Evolutionary conservation across 257 asterid species (phyloP).

Genomic region (Osmanthus fragrans): DNA sequence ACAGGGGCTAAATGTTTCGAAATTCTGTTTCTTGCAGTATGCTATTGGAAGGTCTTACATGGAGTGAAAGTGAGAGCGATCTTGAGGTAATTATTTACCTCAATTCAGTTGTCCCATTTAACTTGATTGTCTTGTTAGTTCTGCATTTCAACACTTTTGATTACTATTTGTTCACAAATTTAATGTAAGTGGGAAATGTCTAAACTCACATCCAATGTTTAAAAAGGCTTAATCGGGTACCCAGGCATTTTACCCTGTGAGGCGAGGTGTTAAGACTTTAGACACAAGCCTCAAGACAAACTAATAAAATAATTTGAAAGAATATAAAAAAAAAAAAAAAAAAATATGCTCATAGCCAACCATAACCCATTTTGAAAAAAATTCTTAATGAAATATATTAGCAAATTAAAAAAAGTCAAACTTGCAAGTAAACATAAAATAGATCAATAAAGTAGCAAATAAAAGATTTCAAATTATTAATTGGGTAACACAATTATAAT

Average conservation of each 20-base stretch:
- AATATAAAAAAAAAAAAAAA: neutral
- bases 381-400: neutral
- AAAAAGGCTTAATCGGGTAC: neutral
- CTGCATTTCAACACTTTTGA: neutral
- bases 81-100: slow-evolving; percentile 64
- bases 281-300: neutral
- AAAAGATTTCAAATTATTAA: neutral
- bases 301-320: neutral
- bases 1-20: slow-evolving; percentile 7
- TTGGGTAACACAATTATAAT: neutral
- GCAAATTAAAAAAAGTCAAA: neutral
- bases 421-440: neutral
- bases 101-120: slow-evolving; percentile 2
- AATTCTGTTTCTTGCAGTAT: slow-evolving; percentile 59
- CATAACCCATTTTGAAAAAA: neutral
- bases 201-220: neutral
- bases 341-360: neutral
- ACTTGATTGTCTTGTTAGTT: slow-evolving; percentile 10
- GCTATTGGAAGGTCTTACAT: slow-evolving; percentile 84
- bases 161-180: neutral
- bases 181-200: neutral
- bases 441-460: neutral
- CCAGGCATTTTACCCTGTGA: neutral
- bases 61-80: slow-evolving; percentile 82
- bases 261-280: neutral